phyloP scores from a whole-genome alignment of 1,284 basidiomycete species.

The Ustilago shanxiensis region DNA sequence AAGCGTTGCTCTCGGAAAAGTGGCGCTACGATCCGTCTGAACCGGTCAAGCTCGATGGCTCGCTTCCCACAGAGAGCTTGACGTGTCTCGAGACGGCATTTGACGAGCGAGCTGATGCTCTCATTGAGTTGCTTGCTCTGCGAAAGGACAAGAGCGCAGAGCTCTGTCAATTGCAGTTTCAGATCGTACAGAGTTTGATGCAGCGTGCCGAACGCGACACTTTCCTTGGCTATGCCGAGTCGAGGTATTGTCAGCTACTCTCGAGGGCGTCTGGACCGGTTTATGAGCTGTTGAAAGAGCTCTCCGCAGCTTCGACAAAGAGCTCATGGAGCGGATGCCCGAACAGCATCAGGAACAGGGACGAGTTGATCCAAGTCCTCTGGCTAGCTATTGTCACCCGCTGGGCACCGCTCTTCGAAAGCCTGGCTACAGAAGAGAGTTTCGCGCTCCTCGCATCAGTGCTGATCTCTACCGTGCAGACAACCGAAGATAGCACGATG shows the following conservation, averaged over 20 bases:
- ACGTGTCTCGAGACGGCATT: slow-evolving; percentile 31
- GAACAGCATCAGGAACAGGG: neutral
- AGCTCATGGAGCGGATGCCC: slow-evolving; percentile 29
- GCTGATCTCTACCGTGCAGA: slow-evolving; percentile 9
- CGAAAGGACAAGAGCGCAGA: neutral
- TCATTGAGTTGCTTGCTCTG: slow-evolving; percentile 23
- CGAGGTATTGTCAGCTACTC: slow-evolving; percentile 34
- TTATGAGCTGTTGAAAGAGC: slow-evolving; percentile 6
- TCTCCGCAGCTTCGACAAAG: neutral
- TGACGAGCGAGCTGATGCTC: slow-evolving; percentile 33
- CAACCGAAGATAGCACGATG: slow-evolving; percentile 11
- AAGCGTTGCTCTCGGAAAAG: slow-evolving; percentile 36
- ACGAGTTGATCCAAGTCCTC: slow-evolving; percentile 35
- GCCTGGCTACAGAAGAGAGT: slow-evolving; percentile 5
- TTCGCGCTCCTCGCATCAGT: slow-evolving; percentile 24
- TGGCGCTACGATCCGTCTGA: slow-evolving; percentile 48
- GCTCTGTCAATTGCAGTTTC: slow-evolving; percentile 23
- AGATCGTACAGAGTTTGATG: slow-evolving; percentile 40
- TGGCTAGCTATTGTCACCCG: slow-evolving; percentile 54
- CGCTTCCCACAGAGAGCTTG: slow-evolving; percentile 33
- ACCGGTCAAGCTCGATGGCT: slow-evolving; percentile 48
- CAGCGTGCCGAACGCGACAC: slow-evolving; percentile 45
- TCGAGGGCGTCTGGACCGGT: slow-evolving; percentile 6
- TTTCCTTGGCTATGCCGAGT: slow-evolving; percentile 13
- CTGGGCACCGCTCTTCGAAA: slow-evolving; percentile 46